A percentile compares a stretch with the other conserved stretches of the same genome.
phyloP scores from a whole-genome alignment of 768 basidiomycete species.

The Xerocomellus amylosporus region DNA sequence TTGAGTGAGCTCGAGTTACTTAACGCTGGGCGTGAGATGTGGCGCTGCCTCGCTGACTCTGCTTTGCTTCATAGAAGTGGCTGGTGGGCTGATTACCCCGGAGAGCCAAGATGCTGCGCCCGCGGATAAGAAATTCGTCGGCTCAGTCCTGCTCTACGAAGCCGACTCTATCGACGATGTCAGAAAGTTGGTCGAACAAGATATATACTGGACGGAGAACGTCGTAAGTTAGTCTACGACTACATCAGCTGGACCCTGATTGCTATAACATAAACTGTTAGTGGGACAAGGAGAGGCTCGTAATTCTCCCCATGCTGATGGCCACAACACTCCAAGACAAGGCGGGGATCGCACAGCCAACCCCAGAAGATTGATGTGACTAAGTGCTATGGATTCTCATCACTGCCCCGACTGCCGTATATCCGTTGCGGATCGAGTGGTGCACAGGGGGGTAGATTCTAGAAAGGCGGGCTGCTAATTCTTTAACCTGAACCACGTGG shows the following conservation, averaged over 20 bases:
- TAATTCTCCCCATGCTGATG: slow-evolving; percentile 45
- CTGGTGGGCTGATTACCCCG: slow-evolving; percentile 56
- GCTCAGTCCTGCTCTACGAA: slow-evolving; percentile 56
- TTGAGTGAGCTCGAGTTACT: slow-evolving; percentile 48
- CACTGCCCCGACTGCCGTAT: neutral
- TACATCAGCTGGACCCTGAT: neutral
- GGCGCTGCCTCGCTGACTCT: slow-evolving; percentile 5
- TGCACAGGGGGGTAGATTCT: neutral
- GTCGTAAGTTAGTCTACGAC: slow-evolving; percentile 37
- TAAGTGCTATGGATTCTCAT: neutral
- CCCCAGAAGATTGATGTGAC: slow-evolving; percentile 17
- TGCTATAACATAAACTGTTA: slow-evolving; percentile 19
- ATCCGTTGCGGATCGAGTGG: slow-evolving; percentile 3
- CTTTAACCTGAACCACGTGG: neutral
- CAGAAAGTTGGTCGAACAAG: slow-evolving; percentile 38
- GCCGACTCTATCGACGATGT: slow-evolving; percentile 50
- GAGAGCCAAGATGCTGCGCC: slow-evolving; percentile 49
- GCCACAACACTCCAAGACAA: slow-evolving; percentile 35
- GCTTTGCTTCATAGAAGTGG: slow-evolving; percentile 39
- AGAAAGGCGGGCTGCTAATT: neutral
- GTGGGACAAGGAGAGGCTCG: slow-evolving; percentile 59
- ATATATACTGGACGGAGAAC: slow-evolving; percentile 41
- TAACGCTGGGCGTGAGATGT: slow-evolving; percentile 1
- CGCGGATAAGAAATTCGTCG: slow-evolving; percentile 55
- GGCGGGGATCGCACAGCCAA: slow-evolving; percentile 23